phyloP scores from a whole-genome alignment of 164 flowering plant genomes.

The Tetrastigma voinierianum region DNA sequence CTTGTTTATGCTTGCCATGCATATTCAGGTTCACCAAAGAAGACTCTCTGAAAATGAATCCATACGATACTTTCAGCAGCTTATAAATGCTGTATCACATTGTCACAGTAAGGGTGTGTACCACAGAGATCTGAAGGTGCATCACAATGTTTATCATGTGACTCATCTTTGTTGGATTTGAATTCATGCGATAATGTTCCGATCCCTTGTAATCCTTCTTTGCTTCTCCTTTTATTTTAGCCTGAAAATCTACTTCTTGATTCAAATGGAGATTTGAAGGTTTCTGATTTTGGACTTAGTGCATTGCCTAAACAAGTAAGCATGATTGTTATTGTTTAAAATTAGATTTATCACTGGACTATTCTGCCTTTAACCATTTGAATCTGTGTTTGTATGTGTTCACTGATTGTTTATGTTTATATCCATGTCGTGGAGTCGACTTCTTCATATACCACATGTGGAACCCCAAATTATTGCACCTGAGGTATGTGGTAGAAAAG shows the following conservation, averaged over 20 bases:
- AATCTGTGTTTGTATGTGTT: neutral
- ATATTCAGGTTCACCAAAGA: slow-evolving; percentile 70
- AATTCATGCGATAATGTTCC: neutral
- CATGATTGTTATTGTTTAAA: slow-evolving; percentile 1
- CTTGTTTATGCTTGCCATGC: neutral
- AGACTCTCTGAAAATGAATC: slow-evolving; percentile 71
- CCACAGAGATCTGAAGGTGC: slow-evolving; percentile 96
- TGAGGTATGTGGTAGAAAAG: slow-evolving; percentile 57
- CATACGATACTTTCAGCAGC: slow-evolving; percentile 86
- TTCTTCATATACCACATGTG: slow-evolving; percentile 97
- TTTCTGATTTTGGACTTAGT: slow-evolving; percentile 98
- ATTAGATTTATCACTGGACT: neutral
- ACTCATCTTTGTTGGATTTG: neutral
- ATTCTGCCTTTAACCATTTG: neutral
- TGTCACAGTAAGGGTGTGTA: slow-evolving; percentile 93
- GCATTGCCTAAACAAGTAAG: slow-evolving; percentile 86
- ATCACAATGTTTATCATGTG: neutral
- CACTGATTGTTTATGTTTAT: neutral
- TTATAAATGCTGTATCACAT: slow-evolving; percentile 90
- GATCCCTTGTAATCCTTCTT: neutral
- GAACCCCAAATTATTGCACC: slow-evolving; percentile 99
- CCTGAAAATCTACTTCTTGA: slow-evolving; percentile 99
- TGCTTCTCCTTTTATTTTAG: slow-evolving; percentile 32
- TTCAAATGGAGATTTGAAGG: slow-evolving; percentile 74
- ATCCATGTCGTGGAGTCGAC: slow-evolving; percentile 67